phyloP scores from a whole-genome alignment of 176 grass and related monocot genomes.

The Oryza brachyantha region DNA sequence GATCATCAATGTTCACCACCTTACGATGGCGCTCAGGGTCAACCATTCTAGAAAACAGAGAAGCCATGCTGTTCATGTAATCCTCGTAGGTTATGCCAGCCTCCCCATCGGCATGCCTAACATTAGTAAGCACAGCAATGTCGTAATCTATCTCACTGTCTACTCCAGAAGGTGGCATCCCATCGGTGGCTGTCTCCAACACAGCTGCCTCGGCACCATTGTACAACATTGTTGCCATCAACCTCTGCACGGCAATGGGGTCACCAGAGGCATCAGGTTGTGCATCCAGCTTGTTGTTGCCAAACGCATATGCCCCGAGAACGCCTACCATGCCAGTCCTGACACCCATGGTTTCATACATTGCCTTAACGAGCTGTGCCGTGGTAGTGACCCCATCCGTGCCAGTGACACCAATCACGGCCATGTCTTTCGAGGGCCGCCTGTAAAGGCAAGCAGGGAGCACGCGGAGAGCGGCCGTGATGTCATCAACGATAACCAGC shows the following conservation, averaged over 20 bases:
- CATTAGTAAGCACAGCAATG: slow-evolving; percentile 83
- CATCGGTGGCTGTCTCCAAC: slow-evolving; percentile 61
- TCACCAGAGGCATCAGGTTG: slow-evolving; percentile 47
- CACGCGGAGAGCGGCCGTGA: slow-evolving; percentile 38
- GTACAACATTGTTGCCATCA: slow-evolving; percentile 90
- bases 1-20: slow-evolving; percentile 93
- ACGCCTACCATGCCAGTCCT: slow-evolving; percentile 73
- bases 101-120: slow-evolving; percentile 52
- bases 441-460: slow-evolving; percentile 78
- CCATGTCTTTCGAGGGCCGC: slow-evolving; percentile 64
- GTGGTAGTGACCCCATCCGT: slow-evolving; percentile 59
- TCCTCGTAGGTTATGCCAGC: slow-evolving; percentile 55
- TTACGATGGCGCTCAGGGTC: slow-evolving; percentile 82
- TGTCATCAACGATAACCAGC: slow-evolving; percentile 86
- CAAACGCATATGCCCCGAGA: slow-evolving; percentile 68
- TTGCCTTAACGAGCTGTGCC: slow-evolving; percentile 80
- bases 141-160: slow-evolving; percentile 79
- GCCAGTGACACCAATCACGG: slow-evolving; percentile 66
- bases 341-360: slow-evolving; percentile 82
- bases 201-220: slow-evolving; percentile 86
- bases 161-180: slow-evolving; percentile 35
- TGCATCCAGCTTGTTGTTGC: slow-evolving; percentile 60
- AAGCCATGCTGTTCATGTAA: slow-evolving; percentile 65
- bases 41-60: slow-evolving; percentile 80
- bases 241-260: slow-evolving; percentile 71